Evolutionary conservation across 2,329 filamentous ascomycete species (phyloP).

Genomic region (Exserohilum turcica): DNA sequence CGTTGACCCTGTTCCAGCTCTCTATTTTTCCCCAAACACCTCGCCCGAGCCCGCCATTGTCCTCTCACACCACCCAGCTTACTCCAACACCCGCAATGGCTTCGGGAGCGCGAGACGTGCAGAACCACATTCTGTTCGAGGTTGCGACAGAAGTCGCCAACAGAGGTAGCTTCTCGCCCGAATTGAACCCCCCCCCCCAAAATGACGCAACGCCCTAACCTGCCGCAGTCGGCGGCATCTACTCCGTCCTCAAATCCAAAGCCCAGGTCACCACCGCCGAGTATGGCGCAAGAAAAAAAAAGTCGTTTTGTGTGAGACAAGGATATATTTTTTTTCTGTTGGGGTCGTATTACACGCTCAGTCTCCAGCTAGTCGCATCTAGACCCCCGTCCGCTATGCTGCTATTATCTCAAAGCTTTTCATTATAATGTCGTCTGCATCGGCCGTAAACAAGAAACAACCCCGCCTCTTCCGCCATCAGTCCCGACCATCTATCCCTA

Average conservation of each 20-base stretch:
- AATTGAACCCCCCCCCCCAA: conserved; percentile 5
- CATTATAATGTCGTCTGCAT: not conserved
- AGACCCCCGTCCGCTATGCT: not conserved
- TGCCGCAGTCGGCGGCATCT: conserved; percentile 88
- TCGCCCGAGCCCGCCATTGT: conserved; percentile 16
- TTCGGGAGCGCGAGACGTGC: conserved; percentile 68
- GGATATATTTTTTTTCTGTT: not conserved
- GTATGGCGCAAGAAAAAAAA: conserved; percentile 95
- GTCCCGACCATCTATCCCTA: not conserved
- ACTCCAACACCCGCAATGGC: conserved; percentile 33
- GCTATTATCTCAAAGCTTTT: not conserved
- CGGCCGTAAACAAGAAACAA: not conserved
- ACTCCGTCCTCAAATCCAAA: conserved; percentile 99
- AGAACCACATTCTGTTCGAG: conserved; percentile 95
- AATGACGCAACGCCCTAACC: conserved; percentile 20
- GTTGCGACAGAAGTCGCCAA: conserved; percentile 97
- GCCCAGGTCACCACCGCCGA: conserved; percentile 96
- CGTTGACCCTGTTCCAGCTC: conserved; percentile 23
- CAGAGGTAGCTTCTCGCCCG: conserved; percentile 67
- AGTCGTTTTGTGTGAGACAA: not conserved
- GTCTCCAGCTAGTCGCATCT: not conserved
- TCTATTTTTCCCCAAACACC: conserved; percentile 14
- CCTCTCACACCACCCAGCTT: conserved; percentile 5
- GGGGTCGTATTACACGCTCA: not conserved
- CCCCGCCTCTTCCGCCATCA: not conserved